Evolutionary conservation across 2,329 filamentous ascomycete species (phyloP), one percentile per base, ranked within the genome.

Genomic region (Beauveria brongniartii): DNA sequence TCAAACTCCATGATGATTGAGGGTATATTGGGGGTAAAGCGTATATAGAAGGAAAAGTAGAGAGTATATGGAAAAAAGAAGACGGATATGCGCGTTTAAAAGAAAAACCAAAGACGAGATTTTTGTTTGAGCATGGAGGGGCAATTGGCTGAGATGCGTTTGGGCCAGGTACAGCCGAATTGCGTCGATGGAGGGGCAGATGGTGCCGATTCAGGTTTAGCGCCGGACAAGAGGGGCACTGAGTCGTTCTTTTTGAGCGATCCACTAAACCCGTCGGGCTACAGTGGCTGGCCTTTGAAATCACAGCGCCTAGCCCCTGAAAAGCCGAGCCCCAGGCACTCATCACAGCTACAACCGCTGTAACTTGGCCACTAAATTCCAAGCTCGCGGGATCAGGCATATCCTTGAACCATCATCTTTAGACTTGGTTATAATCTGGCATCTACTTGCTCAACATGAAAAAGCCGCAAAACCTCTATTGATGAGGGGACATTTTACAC

Each of bases 1-100:
- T 92, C 89, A 75, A 82, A 81, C 72, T 91, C 88, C 89, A 92
- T 92, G 51, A 37, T 57, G 56, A 24, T 41, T 3, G 34, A 26
- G 43, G 44, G 22, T 53, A 52, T 44, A 44, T 53, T 30, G 28
- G n/a, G 6, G 9, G 7, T 5, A 20, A 20, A 20, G 1, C 3
- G 16, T 37, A 3, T 22, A 46, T 5, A 24, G 30, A 41, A 34
- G 22, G 50, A 47, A 52, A 52, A 10, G 34, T 6, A 10, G 5
- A 10, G 5, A 48, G 22, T 46, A 14, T 22, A 16, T 2, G n/a
- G 5, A 40, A 34, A 26, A 2, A 47, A 22, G 20, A 54, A 10
- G n/a, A 47, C 10, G 56, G 47, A 22, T 26, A 34, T 59, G 57
- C 57, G 48, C 57, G 57, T 44, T 59, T 59, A 59, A 43, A 61